phyloP scores from a whole-genome alignment of 257 asterid genomes.

The Fraxinus excelsior region DNA sequence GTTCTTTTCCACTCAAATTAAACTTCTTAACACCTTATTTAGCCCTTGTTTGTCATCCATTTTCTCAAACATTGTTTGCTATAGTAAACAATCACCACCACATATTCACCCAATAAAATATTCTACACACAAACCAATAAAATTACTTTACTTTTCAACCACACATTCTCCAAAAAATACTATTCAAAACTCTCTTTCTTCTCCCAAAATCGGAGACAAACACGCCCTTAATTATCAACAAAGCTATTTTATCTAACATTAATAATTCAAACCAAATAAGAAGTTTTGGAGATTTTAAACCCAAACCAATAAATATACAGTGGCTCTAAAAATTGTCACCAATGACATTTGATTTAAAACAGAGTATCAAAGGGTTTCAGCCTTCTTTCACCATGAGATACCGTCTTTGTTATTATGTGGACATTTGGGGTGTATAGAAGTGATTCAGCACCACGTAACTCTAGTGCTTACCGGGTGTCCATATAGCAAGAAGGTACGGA shows the following conservation, averaged over 20 bases:
- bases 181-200: too few species aligned
- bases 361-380: background rate
- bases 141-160: too few species aligned
- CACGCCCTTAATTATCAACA: background rate
- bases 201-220: too few species aligned
- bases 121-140: too few species aligned
- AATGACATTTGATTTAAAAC: background rate
- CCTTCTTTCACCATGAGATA: background rate
- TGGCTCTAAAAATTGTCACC: background rate
- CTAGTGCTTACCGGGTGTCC: conserved; percentile 83
- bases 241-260: background rate
- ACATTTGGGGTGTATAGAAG: background rate
- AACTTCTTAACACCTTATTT: background rate
- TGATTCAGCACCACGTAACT: background rate
- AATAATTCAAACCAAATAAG: background rate
- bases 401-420: background rate
- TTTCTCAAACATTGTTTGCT: too few species aligned
- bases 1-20: background rate
- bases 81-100: too few species aligned
- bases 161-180: too few species aligned
- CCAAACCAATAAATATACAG: background rate
- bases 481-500: conserved; percentile 94
- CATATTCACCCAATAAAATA: too few species aligned
- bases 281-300: background rate
- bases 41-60: too few species aligned